Evolutionary conservation across 371 early-diverging fungal genomes (phyloP), one percentile per base, ranked within the genome.

Genomic region (Actinomortierella ambigua): DNA sequence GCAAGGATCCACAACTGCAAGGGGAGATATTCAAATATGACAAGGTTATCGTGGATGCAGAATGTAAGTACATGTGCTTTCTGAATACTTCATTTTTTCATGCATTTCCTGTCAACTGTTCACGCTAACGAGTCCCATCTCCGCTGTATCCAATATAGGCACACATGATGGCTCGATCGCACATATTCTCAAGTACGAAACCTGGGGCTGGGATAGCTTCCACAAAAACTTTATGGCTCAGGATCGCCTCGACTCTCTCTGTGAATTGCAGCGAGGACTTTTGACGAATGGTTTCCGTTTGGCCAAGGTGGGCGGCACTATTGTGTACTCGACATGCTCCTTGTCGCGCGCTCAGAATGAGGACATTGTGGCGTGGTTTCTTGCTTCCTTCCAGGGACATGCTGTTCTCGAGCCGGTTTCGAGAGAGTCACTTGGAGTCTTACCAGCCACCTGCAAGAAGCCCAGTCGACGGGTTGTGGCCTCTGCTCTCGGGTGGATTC

Each of bases 151-250:
- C 4, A 24, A 17, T 11, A 34, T 39, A 73, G 75, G 75, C 34
- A 96, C 97, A 6, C 98, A 97, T 69, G 98, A 98, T 75, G 98
- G 96, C 15, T 96, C 96, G 0, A 87, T 97, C 43, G 81, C 80
- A 0, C 97, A 97, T 80, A 80, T 98, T 23, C 67, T 85, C 18
- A 94, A 94, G 77, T 87, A 87, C 63, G 87, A 88, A 53, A 83
- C 83, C 59, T 90, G 89, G 82, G 88, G 87, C 0, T 91, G 91
- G 88, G 88, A 90, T 50, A 76, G 77, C 22, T 88, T 89, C 58
- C 86, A 86, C 62, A 76, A 79, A 26, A 84, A 90, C 59, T 90
- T 93, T 57, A 81, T 90, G 77, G 81, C 87, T 57, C 77, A 80
- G 6, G 77, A 78, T 41, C 84, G 88, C 14, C 58, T 91, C 63